These are phyloP conservation scores for Lumnitzera littorea DNA, from an alignment of 345 rosid species.

Conservation along the genomic window DNA sequence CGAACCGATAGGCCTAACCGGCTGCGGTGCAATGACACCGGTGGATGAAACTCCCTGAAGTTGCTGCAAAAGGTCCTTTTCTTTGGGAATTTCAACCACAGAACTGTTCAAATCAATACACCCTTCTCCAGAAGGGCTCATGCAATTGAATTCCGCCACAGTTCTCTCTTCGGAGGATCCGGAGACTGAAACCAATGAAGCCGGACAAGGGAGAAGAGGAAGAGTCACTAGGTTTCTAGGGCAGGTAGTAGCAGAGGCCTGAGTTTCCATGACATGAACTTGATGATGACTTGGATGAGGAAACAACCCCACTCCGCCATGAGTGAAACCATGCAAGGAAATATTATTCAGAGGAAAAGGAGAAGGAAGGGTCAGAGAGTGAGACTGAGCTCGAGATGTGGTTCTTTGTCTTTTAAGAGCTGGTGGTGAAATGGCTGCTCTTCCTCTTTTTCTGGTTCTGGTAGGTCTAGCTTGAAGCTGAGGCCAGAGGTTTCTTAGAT, in stretches of 20 bases:
- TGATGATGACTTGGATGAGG: conserved; percentile 20
- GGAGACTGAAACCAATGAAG: background rate
- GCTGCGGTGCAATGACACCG: conserved; percentile 53
- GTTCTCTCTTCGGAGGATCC: background rate
- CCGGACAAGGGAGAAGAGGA: conserved; percentile 62
- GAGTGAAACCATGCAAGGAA: conserved; percentile 32
- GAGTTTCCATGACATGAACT: no score
- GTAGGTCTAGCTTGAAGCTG: conserved; percentile 84
- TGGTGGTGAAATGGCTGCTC: conserved; percentile 41
- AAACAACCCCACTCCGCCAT: conserved; percentile 16
- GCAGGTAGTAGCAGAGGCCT: conserved; percentile 1
- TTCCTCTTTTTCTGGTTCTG: conserved; percentile 80
- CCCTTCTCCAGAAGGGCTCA: conserved; percentile 21
- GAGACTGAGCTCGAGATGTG: background rate
- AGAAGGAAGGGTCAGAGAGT: background rate
- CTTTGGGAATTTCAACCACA: conserved; percentile 40
- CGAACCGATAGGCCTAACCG: conserved; percentile 76
- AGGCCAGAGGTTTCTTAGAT: conserved; percentile 74
- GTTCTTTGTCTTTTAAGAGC: conserved; percentile 45
- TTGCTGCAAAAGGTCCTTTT: conserved; percentile 52
- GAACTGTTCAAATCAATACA: conserved; percentile 52
- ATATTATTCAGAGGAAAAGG: conserved; percentile 13
- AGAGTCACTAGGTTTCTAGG: conserved; percentile 55
- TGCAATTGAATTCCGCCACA: conserved; percentile 24
- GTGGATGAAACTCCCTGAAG: conserved; percentile 37